phyloP scores from a whole-genome alignment of 2,329 filamentous ascomycete species.

The Ophiostoma himal-ulmi region DNA sequence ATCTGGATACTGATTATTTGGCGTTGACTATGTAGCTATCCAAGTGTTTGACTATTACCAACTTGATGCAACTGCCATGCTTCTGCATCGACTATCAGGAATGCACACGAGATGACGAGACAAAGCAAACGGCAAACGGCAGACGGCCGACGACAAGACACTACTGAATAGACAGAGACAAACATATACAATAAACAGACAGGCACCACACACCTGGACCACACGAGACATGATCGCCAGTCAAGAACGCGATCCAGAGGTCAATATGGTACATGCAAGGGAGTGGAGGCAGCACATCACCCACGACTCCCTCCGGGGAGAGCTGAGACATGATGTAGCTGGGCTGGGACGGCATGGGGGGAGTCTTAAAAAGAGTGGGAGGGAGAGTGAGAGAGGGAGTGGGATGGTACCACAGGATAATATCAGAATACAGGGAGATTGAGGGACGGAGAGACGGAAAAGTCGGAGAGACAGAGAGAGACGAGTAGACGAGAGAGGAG shows the following conservation, averaged over 20 bases:
- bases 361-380: not conserved
- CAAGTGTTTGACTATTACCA: not conserved
- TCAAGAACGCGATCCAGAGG: slow-evolving; percentile 13
- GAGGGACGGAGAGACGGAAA: not conserved
- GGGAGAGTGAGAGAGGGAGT: not conserved
- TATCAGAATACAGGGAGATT: not conserved
- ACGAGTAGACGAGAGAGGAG: too few species aligned
- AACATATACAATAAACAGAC: not conserved
- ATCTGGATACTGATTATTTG: not conserved
- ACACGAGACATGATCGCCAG: slow-evolving; percentile 12
- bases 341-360: not conserved
- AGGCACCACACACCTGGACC: too few species aligned
- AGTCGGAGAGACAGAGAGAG: too few species aligned
- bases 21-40: not conserved
- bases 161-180: not conserved
- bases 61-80: not conserved
- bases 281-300: slow-evolving; percentile 9
- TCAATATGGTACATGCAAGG: slow-evolving; percentile 9
- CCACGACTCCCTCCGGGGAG: slow-evolving; percentile 7
- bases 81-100: not conserved
- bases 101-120: slow-evolving; percentile 1
- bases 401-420: slow-evolving; percentile 6
- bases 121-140: not conserved
- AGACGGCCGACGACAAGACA: not conserved
- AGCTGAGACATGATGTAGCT: slow-evolving; percentile 8